These are phyloP conservation scores for Tulasnella sp. DNA, from an alignment of 768 basidiomycete species.

Conservation along the genomic window DNA sequence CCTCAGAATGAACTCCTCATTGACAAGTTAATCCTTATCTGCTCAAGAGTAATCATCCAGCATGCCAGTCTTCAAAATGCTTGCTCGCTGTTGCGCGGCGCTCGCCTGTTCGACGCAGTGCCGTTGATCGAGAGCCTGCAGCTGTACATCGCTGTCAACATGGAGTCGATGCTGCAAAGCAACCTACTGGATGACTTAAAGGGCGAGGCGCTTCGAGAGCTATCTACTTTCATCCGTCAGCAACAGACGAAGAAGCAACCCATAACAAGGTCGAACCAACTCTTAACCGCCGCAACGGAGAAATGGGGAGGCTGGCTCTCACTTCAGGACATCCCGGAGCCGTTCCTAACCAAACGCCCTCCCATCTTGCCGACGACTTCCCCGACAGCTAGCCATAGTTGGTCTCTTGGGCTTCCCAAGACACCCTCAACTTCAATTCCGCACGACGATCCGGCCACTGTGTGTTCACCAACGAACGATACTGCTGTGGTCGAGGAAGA, in stretches of 20 bases:
- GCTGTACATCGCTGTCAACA: slow-evolving; percentile 73
- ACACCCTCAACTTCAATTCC: slow-evolving; percentile 29
- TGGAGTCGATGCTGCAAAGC: slow-evolving; percentile 82
- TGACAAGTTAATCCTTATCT: slow-evolving; percentile 78
- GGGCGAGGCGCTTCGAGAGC: slow-evolving; percentile 58
- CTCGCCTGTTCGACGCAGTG: slow-evolving; percentile 68
- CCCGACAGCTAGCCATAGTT: slow-evolving; percentile 36
- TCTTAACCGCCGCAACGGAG: slow-evolving; percentile 55
- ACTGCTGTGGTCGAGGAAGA: slow-evolving; percentile 31
- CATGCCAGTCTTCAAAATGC: slow-evolving; percentile 71
- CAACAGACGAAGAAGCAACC: slow-evolving; percentile 67
- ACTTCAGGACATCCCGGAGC: slow-evolving; percentile 61
- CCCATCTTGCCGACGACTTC: slow-evolving; percentile 21
- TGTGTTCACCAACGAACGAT: not conserved
- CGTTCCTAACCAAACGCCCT: slow-evolving; percentile 39
- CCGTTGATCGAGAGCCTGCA: slow-evolving; percentile 68
- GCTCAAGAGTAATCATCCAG: slow-evolving; percentile 68
- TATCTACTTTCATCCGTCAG: slow-evolving; percentile 54
- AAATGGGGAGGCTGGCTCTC: slow-evolving; percentile 69
- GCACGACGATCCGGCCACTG: not conserved
- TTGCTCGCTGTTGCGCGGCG: slow-evolving; percentile 75
- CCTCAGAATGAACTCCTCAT: slow-evolving; percentile 79
- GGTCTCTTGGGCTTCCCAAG: slow-evolving; percentile 37
- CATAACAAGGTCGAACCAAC: slow-evolving; percentile 53
- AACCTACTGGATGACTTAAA: slow-evolving; percentile 76